These are phyloP conservation scores for Gigaspora rosea DNA, from an alignment of 192 early-diverging fungal species.

Conservation along the genomic window DNA sequence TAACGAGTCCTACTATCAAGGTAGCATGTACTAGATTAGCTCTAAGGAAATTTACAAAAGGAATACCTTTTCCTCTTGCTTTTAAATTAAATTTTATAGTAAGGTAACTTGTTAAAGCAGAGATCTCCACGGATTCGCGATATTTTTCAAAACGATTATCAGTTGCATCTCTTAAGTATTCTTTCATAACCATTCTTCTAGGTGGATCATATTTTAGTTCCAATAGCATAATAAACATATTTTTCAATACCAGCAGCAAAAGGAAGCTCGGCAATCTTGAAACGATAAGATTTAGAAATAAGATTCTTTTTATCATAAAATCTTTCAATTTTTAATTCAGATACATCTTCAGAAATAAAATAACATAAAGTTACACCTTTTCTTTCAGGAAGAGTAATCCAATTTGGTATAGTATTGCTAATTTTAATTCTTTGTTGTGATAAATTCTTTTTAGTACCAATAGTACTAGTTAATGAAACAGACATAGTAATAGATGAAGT, in stretches of 20 bases:
- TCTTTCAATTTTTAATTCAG: background rate
- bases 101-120: slow-evolving; percentile 9
- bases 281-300: background rate
- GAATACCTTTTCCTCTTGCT: background rate
- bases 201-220: background rate
- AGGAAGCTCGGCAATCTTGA: slow-evolving; percentile 13
- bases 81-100: slow-evolving; percentile 17
- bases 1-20: background rate
- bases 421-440: background rate
- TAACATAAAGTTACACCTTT: background rate
- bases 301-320: slow-evolving; percentile 7
- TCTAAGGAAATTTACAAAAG: slow-evolving; percentile 9
- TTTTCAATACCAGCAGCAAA: slow-evolving; percentile 18
- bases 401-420: slow-evolving; percentile 1
- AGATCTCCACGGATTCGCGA: slow-evolving; percentile 27
- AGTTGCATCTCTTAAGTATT: background rate
- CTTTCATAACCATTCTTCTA: slow-evolving; percentile 12
- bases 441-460: background rate
- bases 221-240: slow-evolving; percentile 21
- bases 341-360: background rate
- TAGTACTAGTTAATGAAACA: slow-evolving; percentile 19
- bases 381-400: background rate
- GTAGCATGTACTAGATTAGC: background rate
- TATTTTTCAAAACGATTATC: slow-evolving; percentile 12
- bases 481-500: slow-evolving; percentile 11